Evolutionary conservation across 1,284 basidiomycete genomes (phyloP).

Genomic region (Volvariella volvacea): DNA sequence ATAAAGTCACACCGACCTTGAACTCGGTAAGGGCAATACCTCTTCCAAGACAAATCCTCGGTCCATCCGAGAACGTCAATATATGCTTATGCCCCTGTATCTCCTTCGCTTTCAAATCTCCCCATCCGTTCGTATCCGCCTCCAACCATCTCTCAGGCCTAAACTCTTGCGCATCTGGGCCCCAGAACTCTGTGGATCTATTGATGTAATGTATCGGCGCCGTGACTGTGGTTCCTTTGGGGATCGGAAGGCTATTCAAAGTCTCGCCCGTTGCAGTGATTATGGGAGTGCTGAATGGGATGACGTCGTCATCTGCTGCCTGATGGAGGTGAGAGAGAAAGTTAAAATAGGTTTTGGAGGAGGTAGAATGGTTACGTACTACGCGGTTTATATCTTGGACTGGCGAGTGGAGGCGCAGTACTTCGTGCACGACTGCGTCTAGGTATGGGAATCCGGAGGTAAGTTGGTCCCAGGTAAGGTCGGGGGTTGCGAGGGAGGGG

Average conservation of each 20-base stretch:
- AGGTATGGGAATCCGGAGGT: conserved; percentile 41
- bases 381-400: conserved; percentile 30
- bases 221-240: conserved; percentile 36
- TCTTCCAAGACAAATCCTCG: conserved; percentile 38
- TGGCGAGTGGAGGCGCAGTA: conserved; percentile 37
- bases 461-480: conserved; percentile 43
- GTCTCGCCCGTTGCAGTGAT: conserved; percentile 27
- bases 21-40: conserved; percentile 38
- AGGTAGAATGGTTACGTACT: conserved; percentile 25
- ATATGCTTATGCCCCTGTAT: conserved; percentile 34
- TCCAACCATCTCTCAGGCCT: conserved; percentile 28
- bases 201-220: conserved; percentile 39
- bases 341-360: conserved; percentile 8
- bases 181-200: conserved; percentile 40
- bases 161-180: conserved; percentile 23
- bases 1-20: conserved; percentile 28
- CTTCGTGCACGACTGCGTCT: conserved; percentile 49
- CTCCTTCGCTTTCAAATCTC: conserved; percentile 19
- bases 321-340: conserved; percentile 2
- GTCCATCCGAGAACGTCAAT: conserved; percentile 44
- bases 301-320: conserved; percentile 34
- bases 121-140: conserved; percentile 4
- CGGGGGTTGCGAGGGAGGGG: conserved; percentile 19
- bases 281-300: conserved; percentile 35
- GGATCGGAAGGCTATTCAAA: conserved; percentile 33